Base-by-base conservation (phyloP, 768 basidiomycete genomes). In the Lactarius tabidus region DNA sequence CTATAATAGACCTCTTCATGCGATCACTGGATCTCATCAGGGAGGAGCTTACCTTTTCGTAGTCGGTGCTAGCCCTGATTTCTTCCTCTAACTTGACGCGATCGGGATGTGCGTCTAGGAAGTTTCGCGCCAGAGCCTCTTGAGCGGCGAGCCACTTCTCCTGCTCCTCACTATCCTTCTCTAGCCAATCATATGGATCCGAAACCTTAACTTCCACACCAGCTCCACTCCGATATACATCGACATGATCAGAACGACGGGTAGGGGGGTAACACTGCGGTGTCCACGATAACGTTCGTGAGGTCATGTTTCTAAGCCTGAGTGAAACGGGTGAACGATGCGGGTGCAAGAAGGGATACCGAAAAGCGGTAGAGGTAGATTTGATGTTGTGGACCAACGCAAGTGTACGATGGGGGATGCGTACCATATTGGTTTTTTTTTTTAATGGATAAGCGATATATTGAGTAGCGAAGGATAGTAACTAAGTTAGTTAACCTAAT, bases 161-260 rank as follows among this genome's bases (percentile, higher is more conserved):
- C 0, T 86, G 89, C 73, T 92, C 89, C 20, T 81, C 75, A 31
- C 81, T 79, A 68, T 85, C 74, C 33, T 83, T 77, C 66, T 91
- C 89, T 26, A 93, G 79, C 89, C 90, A 92, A 52, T 82, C 76
- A 76, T 90, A 91, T 7, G 90, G 89, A 74, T 91, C 87, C 5
- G 79, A 74, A 0, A 93, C 85, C 43, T 76, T 76, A 45, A 91
- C 86, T 60, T 84, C 71, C 28, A 87, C 89, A n/a, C 79, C 75
- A 53, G 76, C 74, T 69, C 84, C 82, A 74, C 85, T 89, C 73
- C 86, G 81, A 77, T 90, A 93, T 38, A 80, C 73, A 73, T 91
- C 88, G 56, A 85, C 76, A 71, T 87, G 84, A 70, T 88, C 84
- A 8, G 83, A 84, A 58, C 89, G 84, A 61, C 83, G 85, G 31